Percentiles rank a stretch among this genome's conserved stretches.
Conservation (phyloP, 306 rosid genomes). For the Morella rubra region DNA sequence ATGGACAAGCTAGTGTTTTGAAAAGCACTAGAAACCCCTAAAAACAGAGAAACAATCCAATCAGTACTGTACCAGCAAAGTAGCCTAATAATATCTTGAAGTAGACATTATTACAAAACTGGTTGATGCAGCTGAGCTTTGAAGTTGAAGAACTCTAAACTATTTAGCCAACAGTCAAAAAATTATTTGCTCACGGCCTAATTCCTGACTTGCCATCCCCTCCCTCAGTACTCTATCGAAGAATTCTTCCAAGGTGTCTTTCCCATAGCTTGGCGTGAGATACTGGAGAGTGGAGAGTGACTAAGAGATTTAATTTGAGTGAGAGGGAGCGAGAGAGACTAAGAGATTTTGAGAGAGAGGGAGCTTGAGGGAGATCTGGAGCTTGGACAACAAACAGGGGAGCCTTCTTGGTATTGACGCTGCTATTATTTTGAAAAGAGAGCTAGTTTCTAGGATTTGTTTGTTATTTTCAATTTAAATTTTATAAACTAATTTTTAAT, state of each 20-base stretch:
- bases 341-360: no score
- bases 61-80: slow-evolving; percentile 11
- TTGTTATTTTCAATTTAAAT: no score
- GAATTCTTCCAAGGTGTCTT: slow-evolving; percentile 86
- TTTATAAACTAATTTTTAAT: no score
- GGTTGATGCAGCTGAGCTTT: slow-evolving; percentile 32
- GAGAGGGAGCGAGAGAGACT: no score
- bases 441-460: no score
- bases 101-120: slow-evolving; percentile 37
- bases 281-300: no score
- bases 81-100: slow-evolving; percentile 23
- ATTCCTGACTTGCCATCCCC: slow-evolving; percentile 97
- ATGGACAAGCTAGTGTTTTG: neutral
- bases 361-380: no score
- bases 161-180: slow-evolving; percentile 30
- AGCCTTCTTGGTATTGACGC: no score
- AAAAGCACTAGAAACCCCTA: slow-evolving; percentile 35
- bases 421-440: no score
- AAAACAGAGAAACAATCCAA: slow-evolving; percentile 33
- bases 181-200: slow-evolving; percentile 86
- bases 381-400: no score
- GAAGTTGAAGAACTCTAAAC: slow-evolving; percentile 18
- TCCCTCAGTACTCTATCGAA: slow-evolving; percentile 77
- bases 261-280: slow-evolving; percentile 98
- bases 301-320: no score